Base-by-base conservation (phyloP, 257 asterid genomes). In the Nicotiana sylvestris region DNA sequence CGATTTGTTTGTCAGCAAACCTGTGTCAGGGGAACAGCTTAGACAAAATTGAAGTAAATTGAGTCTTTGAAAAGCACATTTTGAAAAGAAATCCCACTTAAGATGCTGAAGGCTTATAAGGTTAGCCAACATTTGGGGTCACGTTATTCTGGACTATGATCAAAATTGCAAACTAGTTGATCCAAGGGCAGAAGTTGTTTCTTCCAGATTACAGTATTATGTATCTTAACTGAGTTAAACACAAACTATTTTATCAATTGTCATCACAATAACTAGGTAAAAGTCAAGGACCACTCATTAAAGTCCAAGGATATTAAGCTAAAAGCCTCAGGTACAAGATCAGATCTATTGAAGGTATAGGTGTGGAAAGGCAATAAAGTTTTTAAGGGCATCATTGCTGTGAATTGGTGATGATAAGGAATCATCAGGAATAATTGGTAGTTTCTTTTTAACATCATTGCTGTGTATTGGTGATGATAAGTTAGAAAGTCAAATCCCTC, bases 1-100 rank as follows among this genome's bases (percentile, higher is more conserved):
- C 98, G 30, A 96, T 91, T 92, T 96, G 99, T 90, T 96, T 96
- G 88, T 95, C 98, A 62, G 97, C 94, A 91, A 95, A 96, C 91
- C 98, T 96, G 39, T 46, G 78, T 32, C 65, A 11, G 53, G 53
- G 6, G 64, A 51, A 17, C 46, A 5, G 53, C 27, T 76, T 29
- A 37, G 17, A 76, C 8, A 27, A 76, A 76, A 7, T 51, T 76
- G 79, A 16, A 51, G 30, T 29, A 7, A 51, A 53, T 29, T 8
- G 64, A 76, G 46, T 29, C 27, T 51, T 49, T 76, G 64, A 25
- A 12, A 51, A 51, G 30, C 27, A 76, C 30, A 10, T 13, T 25
- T 8, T 3, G 49, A 27, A 72, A 72, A 1, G 11, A 72, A 25
- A 72, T 46, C 39, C 21, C 39, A 12, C 78, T 21, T 12, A 7